phyloP scores from a whole-genome alignment of 2,329 filamentous ascomycete species.

The Pleurostoma richardsiae region DNA sequence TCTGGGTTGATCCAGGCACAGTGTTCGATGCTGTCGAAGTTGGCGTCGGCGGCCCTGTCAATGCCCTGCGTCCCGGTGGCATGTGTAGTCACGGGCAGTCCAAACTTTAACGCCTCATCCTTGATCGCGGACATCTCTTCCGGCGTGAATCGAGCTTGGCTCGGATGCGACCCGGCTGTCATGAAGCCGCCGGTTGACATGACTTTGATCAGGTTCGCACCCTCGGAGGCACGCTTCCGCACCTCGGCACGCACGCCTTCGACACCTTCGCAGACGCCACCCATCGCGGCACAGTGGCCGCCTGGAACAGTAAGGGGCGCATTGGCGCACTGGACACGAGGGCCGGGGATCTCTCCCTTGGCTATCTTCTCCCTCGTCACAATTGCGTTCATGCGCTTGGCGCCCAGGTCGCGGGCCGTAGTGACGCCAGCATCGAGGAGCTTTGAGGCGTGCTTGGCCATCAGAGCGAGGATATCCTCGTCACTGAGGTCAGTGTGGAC shows the following conservation, averaged over 20 bases:
- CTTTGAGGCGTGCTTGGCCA: conserved; percentile 7
- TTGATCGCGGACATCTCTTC: conserved; percentile 9
- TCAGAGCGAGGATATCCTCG: conserved; percentile 6
- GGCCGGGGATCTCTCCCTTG: conserved; percentile 5
- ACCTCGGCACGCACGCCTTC: conserved; percentile 8
- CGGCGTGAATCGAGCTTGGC: conserved; percentile 4
- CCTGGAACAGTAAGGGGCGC: conserved; percentile 10
- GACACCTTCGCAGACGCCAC: conserved; percentile 5
- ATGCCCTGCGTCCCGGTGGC: conserved; percentile 10
- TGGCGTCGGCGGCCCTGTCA: conserved; percentile 6
- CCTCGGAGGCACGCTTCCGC: conserved; percentile 7
- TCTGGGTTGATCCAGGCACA: conserved; percentile 8
- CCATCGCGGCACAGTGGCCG: conserved; percentile 8
- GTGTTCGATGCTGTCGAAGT: conserved; percentile 11
- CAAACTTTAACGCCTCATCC: conserved; percentile 6
- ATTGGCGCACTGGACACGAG: conserved; percentile 9
- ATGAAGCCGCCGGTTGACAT: conserved; percentile 12
- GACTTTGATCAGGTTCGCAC: conserved; percentile 10
- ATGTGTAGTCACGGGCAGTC: conserved; percentile 8
- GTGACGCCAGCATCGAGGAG: conserved; percentile 10
- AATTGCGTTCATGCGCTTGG: conserved; percentile 2
- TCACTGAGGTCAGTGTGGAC: not conserved
- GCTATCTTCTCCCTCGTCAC: conserved; percentile 5
- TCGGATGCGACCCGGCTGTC: conserved; percentile 8
- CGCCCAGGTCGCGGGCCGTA: conserved; percentile 9